A percentile compares a stretch with the other conserved stretches of the same genome.
Evolutionary conservation across 164 flowering plant genomes (phyloP).

Genomic region (Sextonia rubra): DNA sequence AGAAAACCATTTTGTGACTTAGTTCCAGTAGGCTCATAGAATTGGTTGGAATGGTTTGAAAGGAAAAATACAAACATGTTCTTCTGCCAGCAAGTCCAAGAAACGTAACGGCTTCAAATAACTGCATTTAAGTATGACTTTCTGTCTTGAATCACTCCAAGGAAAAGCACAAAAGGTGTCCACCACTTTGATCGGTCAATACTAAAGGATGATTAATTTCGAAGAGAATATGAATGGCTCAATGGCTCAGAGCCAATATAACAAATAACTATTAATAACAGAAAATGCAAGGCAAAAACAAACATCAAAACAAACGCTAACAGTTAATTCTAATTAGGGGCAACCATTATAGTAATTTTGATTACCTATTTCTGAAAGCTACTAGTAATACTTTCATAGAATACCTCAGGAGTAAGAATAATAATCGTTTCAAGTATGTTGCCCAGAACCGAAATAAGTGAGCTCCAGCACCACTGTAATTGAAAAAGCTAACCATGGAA

Average conservation of each 20-base stretch:
- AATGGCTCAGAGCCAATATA: background rate
- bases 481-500: background rate
- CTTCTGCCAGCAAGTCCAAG: background rate
- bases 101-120: background rate
- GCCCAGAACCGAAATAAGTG: constrained; percentile 94
- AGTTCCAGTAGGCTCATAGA: background rate
- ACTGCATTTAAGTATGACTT: background rate
- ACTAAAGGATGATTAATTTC: background rate
- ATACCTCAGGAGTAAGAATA: constrained; percentile 94
- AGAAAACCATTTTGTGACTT: background rate
- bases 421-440: constrained; percentile 74
- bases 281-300: background rate
- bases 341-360: no score
- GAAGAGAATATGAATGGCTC: background rate
- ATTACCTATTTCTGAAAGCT: no score
- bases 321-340: background rate
- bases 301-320: background rate
- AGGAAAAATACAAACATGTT: no score
- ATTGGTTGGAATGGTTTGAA: background rate
- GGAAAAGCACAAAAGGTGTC: background rate
- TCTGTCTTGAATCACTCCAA: background rate
- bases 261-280: background rate
- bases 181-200: no score
- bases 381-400: no score
- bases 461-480: constrained; percentile 90